Conservation (phyloP, 1,284 basidiomycete species). For the Meripilus lineatus region DNA sequence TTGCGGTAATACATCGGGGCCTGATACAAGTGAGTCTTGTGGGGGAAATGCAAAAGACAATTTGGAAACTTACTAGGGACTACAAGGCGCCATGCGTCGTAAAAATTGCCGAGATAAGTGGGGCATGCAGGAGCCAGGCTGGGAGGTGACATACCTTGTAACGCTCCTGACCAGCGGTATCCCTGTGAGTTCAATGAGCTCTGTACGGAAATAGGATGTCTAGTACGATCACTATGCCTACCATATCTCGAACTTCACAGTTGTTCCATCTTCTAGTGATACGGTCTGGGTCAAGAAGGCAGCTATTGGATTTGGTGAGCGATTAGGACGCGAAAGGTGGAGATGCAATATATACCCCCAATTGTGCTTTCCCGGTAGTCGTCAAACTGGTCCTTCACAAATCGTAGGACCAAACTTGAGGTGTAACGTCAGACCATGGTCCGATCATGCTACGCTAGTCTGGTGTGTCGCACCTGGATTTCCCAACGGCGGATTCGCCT, state of each 20-base stretch:
- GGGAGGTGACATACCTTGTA: conserved; percentile 63
- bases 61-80: conserved; percentile 67
- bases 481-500: conserved; percentile 97
- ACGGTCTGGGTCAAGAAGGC: conserved; percentile 97
- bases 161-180: conserved; percentile 90
- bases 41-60: conserved; percentile 8
- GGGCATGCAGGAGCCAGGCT: conserved; percentile 5
- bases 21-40: conserved; percentile 30
- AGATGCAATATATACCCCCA: conserved; percentile 54
- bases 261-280: conserved; percentile 82
- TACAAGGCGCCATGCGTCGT: conserved; percentile 23
- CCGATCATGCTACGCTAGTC: conserved; percentile 7
- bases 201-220: no score
- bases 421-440: conserved; percentile 11
- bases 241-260: conserved; percentile 99
- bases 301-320: conserved; percentile 42
- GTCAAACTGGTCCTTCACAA: conserved; percentile 97
- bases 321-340: background rate
- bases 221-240: conserved; percentile 32
- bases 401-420: conserved; percentile 82
- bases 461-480: conserved; percentile 67
- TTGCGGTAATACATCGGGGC: conserved; percentile 94
- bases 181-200: conserved; percentile 43
- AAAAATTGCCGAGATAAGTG: conserved; percentile 7
- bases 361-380: conserved; percentile 94